These are phyloP conservation scores for Ceratobasidium sp. DNA, from an alignment of 1,284 basidiomycete species.

Conservation along the genomic window DNA sequence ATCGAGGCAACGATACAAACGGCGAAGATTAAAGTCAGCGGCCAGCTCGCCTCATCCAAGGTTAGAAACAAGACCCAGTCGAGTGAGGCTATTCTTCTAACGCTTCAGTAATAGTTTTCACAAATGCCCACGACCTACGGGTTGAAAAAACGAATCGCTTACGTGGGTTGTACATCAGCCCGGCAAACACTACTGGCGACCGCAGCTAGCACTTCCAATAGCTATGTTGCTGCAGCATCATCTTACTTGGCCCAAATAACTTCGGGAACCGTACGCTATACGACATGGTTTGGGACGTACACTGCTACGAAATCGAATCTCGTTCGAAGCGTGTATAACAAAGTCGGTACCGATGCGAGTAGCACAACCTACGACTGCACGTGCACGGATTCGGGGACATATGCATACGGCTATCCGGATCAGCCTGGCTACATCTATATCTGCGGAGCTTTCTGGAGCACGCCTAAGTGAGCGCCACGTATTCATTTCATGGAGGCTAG, in stretches of 20 bases:
- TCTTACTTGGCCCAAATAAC: not conserved
- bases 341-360: not conserved
- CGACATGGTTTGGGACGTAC: conserved; percentile 29
- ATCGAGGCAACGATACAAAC: not conserved
- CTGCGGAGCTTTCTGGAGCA: conserved; percentile 18
- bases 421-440: conserved; percentile 15
- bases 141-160: not conserved
- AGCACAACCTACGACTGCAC: conserved; percentile 6
- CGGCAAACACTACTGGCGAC: not conserved
- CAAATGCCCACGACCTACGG: not conserved
- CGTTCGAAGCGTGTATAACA: not conserved
- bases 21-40: not conserved
- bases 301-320: too few species aligned
- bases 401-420: conserved; percentile 22
- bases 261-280: not conserved
- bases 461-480: not conserved
- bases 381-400: not conserved
- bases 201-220: not conserved
- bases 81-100: not conserved
- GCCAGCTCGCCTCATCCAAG: not conserved
- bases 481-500: not conserved
- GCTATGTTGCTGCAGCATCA: not conserved
- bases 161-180: not conserved
- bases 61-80: not conserved
- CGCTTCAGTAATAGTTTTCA: not conserved